Evolutionary conservation across 306 rosid genomes (phyloP), one percentile per base, ranked within the genome.

Genomic region (Quercus variabilis): DNA sequence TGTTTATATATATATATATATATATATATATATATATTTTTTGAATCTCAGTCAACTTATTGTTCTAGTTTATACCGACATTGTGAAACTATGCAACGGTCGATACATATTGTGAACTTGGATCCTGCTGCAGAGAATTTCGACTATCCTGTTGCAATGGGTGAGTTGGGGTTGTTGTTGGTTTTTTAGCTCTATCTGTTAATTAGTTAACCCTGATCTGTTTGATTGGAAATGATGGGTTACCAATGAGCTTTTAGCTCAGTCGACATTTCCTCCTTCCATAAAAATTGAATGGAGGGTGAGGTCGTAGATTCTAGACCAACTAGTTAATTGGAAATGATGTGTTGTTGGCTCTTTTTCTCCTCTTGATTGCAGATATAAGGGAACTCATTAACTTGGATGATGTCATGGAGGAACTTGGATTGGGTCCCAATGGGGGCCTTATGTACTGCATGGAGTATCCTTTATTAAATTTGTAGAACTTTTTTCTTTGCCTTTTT

Each of bases 361-460:
- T 41, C 46, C 46, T 41, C 54, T 49, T 86, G 65, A 46, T 82
- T 79, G 84, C 87, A 95, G 99, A 92, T 89, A 92, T 92, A 71
- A 87, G 98, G 88, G 96, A 95, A 78, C 96, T 95, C 51, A 85
- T 95, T 78, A 90, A 94, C 62, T 80, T 92, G 90, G 98, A 95
- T 51, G 98, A 95, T 89, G 98, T 92, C 55, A 94, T 92, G 99
- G 99, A 94, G 83, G 99, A 91, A 71, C 97, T 92, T 81, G 95
- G 94, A 31, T 77, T 94, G 75, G 99, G 99, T 78, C 99, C 99
- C 62, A 94, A 94, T 85, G 99, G 99, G 60, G 94, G 94, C 71
- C 97, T 94, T 80, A 54, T 94, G 43, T 92, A 91, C 86, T 94
- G 99, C 94, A 95, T 95, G 99, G 98, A 92, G 99, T 95, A 95